A percentile compares a stretch with the other conserved stretches of the same genome.
Evolutionary conservation across 2,329 filamentous ascomycete species (phyloP).

Genomic region (Grosmannia huntii): DNA sequence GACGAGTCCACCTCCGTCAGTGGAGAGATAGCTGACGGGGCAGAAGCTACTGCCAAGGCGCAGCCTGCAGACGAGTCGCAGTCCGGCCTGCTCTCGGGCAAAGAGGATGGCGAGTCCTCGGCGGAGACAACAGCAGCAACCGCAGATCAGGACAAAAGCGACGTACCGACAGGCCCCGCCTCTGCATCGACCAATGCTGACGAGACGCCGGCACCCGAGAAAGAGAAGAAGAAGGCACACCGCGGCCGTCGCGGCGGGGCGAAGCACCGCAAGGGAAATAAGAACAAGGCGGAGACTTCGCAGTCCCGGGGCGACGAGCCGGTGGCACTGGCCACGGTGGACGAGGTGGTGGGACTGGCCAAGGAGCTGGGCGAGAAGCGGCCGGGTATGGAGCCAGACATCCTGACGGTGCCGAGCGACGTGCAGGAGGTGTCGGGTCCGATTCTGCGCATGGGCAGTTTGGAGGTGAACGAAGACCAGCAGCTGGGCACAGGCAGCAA

Average conservation of each 20-base stretch:
- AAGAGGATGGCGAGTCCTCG: neutral
- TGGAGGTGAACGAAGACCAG: slow-evolving; percentile 50
- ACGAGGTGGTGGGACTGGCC: slow-evolving; percentile 47
- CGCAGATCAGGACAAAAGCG: neutral
- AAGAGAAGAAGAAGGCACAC: slow-evolving; percentile 52
- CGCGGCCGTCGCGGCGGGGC: slow-evolving; percentile 60
- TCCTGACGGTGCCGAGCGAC: slow-evolving; percentile 43
- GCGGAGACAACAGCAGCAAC: neutral
- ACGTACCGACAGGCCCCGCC: neutral
- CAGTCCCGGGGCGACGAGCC: slow-evolving; percentile 35
- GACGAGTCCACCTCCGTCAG: neutral
- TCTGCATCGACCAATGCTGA: neutral
- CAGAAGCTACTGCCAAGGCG: neutral
- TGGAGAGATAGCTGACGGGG: neutral
- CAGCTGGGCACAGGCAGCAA: slow-evolving; percentile 75
- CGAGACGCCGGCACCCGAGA: slow-evolving; percentile 22
- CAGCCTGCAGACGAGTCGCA: neutral
- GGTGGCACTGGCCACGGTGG: slow-evolving; percentile 31
- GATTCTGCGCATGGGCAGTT: slow-evolving; percentile 47
- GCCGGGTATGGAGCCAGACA: slow-evolving; percentile 45
- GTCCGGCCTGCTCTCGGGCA: neutral
- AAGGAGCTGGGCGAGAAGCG: slow-evolving; percentile 41
- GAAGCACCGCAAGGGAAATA: slow-evolving; percentile 45
- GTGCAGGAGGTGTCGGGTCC: slow-evolving; percentile 47
- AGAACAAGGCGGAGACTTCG: slow-evolving; percentile 36